Evolutionary conservation across 371 early-diverging fungal species (phyloP).

Genomic region (Mycotypha africana): DNA sequence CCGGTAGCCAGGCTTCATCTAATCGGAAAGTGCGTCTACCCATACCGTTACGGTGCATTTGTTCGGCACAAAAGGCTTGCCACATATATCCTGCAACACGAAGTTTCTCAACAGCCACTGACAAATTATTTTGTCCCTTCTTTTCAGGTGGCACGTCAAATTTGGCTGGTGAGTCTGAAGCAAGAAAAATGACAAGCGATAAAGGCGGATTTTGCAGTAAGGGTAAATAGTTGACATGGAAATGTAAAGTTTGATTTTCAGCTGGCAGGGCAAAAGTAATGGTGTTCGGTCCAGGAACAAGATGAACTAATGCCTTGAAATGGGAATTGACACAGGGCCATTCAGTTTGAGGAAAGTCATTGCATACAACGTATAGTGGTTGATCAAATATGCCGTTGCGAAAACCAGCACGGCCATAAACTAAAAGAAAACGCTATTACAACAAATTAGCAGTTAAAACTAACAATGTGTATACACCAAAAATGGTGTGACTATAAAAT

Average conservation of each 20-base stretch:
- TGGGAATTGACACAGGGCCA: constrained; percentile 56
- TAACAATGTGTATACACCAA: not conserved
- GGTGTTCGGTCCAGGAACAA: constrained; percentile 51
- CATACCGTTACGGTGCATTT: constrained; percentile 54
- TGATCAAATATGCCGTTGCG: constrained; percentile 20
- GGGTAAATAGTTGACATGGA: constrained; percentile 49
- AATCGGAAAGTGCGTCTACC: constrained; percentile 63
- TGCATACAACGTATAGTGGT: constrained; percentile 32
- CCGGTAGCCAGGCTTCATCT: constrained; percentile 50
- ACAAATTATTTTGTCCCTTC: constrained; percentile 38
- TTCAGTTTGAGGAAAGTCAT: constrained; percentile 43
- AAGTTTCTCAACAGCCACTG: constrained; percentile 47
- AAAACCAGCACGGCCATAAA: constrained; percentile 50
- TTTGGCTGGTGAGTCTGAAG: constrained; percentile 46
- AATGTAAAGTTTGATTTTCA: not conserved
- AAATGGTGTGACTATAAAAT: not conserved
- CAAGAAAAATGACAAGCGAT: constrained; percentile 52
- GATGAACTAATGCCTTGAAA: constrained; percentile 60
- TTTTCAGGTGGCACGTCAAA: constrained; percentile 61
- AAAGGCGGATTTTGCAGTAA: constrained; percentile 53
- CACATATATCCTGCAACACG: constrained; percentile 65
- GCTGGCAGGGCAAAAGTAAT: constrained; percentile 37
- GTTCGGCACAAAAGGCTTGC: constrained; percentile 71
- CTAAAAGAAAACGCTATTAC: constrained; percentile 47
- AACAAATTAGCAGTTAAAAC: not conserved